Percentiles rank a stretch among this genome's conserved stretches.
phyloP scores from a whole-genome alignment of 2,329 filamentous ascomycete genomes.

The Fusarium newnesense region DNA sequence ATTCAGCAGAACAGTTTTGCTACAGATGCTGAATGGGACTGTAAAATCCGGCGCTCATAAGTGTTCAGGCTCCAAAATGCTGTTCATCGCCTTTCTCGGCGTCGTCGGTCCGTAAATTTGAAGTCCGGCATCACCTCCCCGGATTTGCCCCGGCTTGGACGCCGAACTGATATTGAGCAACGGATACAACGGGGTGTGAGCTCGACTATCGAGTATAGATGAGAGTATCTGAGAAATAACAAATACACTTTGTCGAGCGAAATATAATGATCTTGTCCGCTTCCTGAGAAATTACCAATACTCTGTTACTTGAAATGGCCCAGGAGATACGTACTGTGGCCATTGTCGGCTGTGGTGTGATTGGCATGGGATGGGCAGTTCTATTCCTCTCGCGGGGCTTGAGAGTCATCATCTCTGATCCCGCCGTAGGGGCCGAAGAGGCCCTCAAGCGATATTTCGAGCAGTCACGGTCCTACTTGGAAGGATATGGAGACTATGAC shows the following conservation, averaged over 20 bases:
- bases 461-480: background rate
- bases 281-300: background rate
- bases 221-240: accelerated
- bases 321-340: background rate
- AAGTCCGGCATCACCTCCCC: background rate
- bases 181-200: no score
- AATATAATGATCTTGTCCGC: background rate
- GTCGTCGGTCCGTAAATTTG: background rate
- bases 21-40: background rate
- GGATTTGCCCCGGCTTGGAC: background rate
- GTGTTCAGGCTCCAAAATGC: background rate
- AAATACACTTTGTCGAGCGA: accelerated
- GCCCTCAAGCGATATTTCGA: background rate
- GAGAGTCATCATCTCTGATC: background rate
- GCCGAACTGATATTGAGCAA: background rate
- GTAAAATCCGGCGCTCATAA: accelerated
- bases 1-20: background rate
- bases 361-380: background rate
- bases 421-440: background rate
- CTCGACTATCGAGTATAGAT: background rate
- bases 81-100: background rate
- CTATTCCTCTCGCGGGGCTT: background rate
- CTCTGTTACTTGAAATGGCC: background rate
- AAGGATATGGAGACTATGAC: background rate
- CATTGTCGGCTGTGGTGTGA: background rate